Evolutionary conservation across 2,329 filamentous ascomycete species (phyloP), one percentile per base, ranked within the genome.

Genomic region (Ophiostoma ips): DNA sequence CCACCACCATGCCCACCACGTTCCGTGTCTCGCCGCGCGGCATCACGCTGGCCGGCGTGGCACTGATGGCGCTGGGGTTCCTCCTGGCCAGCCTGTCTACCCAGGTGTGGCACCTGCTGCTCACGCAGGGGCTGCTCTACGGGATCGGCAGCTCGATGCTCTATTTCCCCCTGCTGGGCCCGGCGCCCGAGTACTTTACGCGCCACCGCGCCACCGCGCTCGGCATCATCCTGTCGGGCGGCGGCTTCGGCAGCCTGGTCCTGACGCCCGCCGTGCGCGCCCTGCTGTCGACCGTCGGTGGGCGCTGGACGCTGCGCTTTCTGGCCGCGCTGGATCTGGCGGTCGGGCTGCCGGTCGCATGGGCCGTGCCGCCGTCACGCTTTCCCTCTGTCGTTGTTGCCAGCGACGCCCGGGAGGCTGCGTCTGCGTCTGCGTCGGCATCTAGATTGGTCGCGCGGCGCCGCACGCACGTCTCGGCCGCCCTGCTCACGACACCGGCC

Each of bases 401-500:
- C 18, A 2, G 11, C 13, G 2, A 24, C 7, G 21, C 9, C 31
- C 16, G 6, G 10, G 43, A 33, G 2, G 10, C 12, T 12, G 35
- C 21, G n/a, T n/a, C n/a, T n/a, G n/a, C n/a, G n/a, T n/a, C n/a
- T n/a, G n/a, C n/a, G n/a, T n/a, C n/a, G n/a, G n/a, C 11, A 16
- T 15, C n/a, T 15, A 5, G 24, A n/a, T 31, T 12, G 50, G 40
- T 5, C 44, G 37, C 28, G n/a, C 55, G 65, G 50, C 56, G 64
- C 18, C 59, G 61, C 40, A 66, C 64, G 13, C 63, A 67, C 44
- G 60, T 72, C 12, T 63, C 66, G 40, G 62, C 66, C 28, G 84
- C 83, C 0, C 75, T 98, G 19, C 76, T 96, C 4, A 80, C 85
- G 0, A 88, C 83, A 49, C 92, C 92, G 1, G 87, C 96, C 60